A percentile compares a stretch with the other conserved stretches of the same genome.
Evolutionary conservation across 1,284 basidiomycete species (phyloP).

Genomic region (Blastosporella zonata): DNA sequence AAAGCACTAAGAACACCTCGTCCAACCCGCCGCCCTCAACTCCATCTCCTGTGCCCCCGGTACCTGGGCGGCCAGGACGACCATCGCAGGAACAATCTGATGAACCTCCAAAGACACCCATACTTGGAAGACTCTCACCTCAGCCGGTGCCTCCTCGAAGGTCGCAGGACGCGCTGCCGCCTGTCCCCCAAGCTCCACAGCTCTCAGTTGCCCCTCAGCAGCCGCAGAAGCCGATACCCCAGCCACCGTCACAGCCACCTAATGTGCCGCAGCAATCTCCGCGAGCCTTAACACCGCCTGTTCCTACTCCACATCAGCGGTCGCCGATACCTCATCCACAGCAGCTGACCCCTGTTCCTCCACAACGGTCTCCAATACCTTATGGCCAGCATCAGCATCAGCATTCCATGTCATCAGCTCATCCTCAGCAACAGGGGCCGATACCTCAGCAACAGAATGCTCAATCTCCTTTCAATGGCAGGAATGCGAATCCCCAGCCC

Average conservation of each 20-base stretch:
- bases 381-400: neutral
- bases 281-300: conserved; percentile 4
- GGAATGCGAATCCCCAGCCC: conserved; percentile 26
- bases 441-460: conserved; percentile 16
- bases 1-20: conserved; percentile 51
- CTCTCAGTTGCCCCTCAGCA: conserved; percentile 5
- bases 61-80: conserved; percentile 32
- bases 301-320: conserved; percentile 12
- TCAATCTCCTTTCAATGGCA: conserved; percentile 15
- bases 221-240: conserved; percentile 11
- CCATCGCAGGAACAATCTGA: conserved; percentile 39
- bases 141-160: conserved; percentile 22
- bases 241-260: conserved; percentile 7
- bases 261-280: conserved; percentile 11
- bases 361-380: conserved; percentile 14
- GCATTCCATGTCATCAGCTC: neutral
- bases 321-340: conserved; percentile 8
- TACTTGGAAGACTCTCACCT: conserved; percentile 26
- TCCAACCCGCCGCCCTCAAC: conserved; percentile 21
- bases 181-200: conserved; percentile 15
- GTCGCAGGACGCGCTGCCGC: conserved; percentile 16
- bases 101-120: conserved; percentile 29
- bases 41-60: conserved; percentile 22
- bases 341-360: conserved; percentile 2
- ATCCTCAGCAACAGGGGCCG: conserved; percentile 11